Base-by-base conservation (phyloP, 2,329 filamentous ascomycete genomes). In the Paraconiothyrium sp. region DNA sequence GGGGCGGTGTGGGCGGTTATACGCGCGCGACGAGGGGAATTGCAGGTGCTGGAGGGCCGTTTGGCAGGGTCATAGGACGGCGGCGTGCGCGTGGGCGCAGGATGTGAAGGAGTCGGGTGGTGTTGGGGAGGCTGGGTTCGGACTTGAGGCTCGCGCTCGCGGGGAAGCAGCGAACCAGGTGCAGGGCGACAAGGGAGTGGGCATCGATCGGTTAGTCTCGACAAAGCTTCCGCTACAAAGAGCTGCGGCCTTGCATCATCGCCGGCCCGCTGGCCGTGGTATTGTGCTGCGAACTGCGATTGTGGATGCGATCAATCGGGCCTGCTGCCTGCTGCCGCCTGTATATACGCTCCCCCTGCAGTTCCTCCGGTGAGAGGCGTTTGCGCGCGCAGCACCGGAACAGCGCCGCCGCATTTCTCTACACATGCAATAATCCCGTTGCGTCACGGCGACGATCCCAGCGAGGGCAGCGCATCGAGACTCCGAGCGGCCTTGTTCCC, bases 1-100 rank as follows among this genome's bases (percentile, higher is more conserved):
- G 64, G 67, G 68, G 63, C 55, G 61, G 57, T 63, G 67, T 66
- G 65, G 66, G 66, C 61, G 52, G 59, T 52, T 51, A 59, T n/a
- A 47, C 13, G 41, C 39, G 52, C 39, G 24, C 30, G 22, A 34
- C 43, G 57, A 51, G n/a, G 65, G 44, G 37, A 27, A 47, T 22
- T 48, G 43, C 35, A 57, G 67, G 49, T 66, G 64, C 65, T 65
- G 66, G 59, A 52, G 58, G 52, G 52, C 39, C 20, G 57, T 20
- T 37, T 22, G 58, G 20, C n/a, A 58, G 62, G 60, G 58, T 63
- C 64, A 67, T 62, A 63, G 60, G 57, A 47, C 51, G 32, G 62
- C 32, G 57, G 54, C 44, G 30, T n/a, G 51, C 27, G 27, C 27
- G 27, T 30, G 27, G 59, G 54, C 56, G 66, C 35, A 57, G 62